Conservation (phyloP, 495 filamentous ascomycete genomes). For the Podospora bellae-mahoneyi region DNA sequence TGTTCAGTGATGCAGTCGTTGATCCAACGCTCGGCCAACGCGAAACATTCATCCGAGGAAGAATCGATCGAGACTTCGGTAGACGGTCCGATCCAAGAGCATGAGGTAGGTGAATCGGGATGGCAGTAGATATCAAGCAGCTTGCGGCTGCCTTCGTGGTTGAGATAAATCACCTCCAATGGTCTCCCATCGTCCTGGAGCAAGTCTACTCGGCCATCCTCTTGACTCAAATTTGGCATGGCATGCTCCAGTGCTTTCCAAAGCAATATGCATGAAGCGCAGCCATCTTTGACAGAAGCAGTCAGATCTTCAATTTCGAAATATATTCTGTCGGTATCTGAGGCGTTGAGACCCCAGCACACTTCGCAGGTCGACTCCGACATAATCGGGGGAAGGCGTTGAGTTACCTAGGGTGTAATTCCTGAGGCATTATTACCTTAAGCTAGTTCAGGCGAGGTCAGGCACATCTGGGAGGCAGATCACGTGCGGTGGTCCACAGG, state of each 20-base stretch:
- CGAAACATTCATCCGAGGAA: background rate
- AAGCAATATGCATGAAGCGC: background rate
- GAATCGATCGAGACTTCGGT: background rate
- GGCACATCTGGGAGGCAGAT: too few relatives aligned
- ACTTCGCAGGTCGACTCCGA: background rate
- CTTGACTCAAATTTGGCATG: background rate
- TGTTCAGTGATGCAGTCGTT: too few relatives aligned
- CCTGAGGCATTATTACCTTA: too few relatives aligned
- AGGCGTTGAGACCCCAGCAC: background rate
- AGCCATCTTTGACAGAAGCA: background rate
- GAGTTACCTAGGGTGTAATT: too few relatives aligned
- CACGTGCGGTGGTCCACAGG: too few relatives aligned
- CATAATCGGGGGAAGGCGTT: background rate
- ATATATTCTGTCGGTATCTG: background rate
- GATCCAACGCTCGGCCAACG: too few relatives aligned
- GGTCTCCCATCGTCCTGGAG: too few relatives aligned
- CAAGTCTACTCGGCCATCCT: too few relatives aligned
- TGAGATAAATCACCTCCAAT: background rate
- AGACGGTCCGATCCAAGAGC: background rate
- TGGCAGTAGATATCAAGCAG: background rate
- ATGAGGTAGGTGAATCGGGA: background rate
- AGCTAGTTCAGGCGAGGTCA: too few relatives aligned
- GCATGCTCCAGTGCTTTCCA: background rate
- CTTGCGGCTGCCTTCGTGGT: background rate
- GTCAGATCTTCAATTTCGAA: background rate